Conservation (phyloP, 139 green algal species). For the Medakamo hakoo region DNA sequence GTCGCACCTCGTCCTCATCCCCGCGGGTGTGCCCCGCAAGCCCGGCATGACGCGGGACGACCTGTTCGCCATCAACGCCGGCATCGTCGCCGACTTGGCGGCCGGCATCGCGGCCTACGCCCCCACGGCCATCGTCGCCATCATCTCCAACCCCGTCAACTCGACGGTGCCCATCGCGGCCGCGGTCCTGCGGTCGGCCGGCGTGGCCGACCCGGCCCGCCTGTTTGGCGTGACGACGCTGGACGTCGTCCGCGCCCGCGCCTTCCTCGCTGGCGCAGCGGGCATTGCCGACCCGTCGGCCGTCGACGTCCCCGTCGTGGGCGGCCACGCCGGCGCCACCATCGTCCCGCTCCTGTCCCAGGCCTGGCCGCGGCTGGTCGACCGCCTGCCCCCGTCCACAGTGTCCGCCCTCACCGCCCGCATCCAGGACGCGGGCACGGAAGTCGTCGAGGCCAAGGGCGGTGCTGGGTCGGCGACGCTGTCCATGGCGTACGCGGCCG, state of each 20-base stretch:
- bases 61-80: conserved; percentile 96
- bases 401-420: conserved; percentile 40
- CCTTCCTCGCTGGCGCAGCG: conserved; percentile 53
- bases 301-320: conserved; percentile 84
- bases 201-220: conserved; percentile 70
- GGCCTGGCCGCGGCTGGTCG: conserved; percentile 17
- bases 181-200: conserved; percentile 63
- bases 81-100: conserved; percentile 54
- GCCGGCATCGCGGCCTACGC: conserved; percentile 53
- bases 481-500: conserved; percentile 86
- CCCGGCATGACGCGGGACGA: conserved; percentile 98
- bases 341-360: conserved; percentile 86
- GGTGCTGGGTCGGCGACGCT: conserved; percentile 83
- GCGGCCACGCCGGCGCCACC: conserved; percentile 70
- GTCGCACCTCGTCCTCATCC: conserved; percentile 82
- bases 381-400: conserved; percentile 25
- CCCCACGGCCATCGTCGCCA: conserved; percentile 59
- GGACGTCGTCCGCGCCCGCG: conserved; percentile 80
- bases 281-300: conserved; percentile 33
- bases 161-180: conserved; percentile 96
- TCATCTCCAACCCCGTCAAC: conserved; percentile 99
- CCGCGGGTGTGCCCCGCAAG: conserved; percentile 84
- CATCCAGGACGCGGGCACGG: conserved; percentile 95
- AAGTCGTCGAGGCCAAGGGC: conserved; percentile 88
- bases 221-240: conserved; percentile 93